Evolutionary conservation across 1,284 basidiomycete genomes (phyloP), one percentile per base, ranked within the genome.

Genomic region (Ceratobasidium sp.): DNA sequence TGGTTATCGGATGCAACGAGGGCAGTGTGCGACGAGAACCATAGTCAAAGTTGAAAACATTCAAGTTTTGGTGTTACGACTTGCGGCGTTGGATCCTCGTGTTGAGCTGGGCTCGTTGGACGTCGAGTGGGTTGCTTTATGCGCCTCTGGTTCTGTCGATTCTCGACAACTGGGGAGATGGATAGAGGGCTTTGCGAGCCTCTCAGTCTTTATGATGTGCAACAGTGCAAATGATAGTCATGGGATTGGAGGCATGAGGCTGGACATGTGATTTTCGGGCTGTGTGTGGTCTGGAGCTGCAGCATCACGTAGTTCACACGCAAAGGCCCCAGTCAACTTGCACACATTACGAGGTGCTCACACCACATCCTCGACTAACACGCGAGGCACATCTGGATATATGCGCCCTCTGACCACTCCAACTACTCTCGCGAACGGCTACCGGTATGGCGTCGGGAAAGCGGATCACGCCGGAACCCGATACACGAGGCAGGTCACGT

Each of bases 401-500:
- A 64, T 64, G 40, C 61, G 23, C 61, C 33, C 61, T 17, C 13
- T 42, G 15, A 33, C 33, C 40, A 44, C 42, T 40, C 38, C 23
- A 4, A 26, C 20, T 17, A 38, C 23, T 9, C 23, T 9, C 61
- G 9, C 17, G 61, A 64, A 64, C 15, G 20, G 17, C 7, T 64
- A 20, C 61, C 54, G 7, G 26, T 64, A 40, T 20, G 40, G 20
- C 33, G 40, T 50, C 48, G 40, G 61, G 42, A 33, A 33, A 64
- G 59, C 73, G 73, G 73, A 75, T 75, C 73, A 75, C 46, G 20
- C 48, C 73, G 71, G 71, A 61, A 62, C 20, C 38, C 61, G n/a
- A 23, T 26, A 75, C 73, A 75, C 73, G 73, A 75, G 73, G 73
- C 73, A 75, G 38, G n/a, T 75, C 73, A 75, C 73, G 73, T 75